Percentiles rank a stretch among this genome's conserved stretches.
These are phyloP conservation scores for Lolium multiflorum DNA, from an alignment of 176 grass and related monocot species.

Conservation along the genomic window DNA sequence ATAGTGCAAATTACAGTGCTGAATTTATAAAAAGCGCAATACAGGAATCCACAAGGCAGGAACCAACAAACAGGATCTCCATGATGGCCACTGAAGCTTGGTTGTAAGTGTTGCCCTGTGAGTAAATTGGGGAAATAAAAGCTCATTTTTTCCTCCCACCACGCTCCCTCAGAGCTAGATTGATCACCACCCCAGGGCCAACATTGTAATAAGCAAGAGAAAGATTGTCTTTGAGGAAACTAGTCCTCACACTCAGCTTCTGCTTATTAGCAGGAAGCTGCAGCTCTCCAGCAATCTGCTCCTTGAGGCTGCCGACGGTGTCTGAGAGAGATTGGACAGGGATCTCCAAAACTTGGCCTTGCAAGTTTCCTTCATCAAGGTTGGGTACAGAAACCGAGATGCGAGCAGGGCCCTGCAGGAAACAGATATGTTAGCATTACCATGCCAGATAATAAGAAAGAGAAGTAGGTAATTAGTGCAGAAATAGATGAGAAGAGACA, in stretches of 20 bases:
- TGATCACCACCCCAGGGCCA: constrained; percentile 74
- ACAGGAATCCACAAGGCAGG: constrained; percentile 1
- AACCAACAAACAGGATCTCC: constrained; percentile 1
- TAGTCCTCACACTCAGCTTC: constrained; percentile 78
- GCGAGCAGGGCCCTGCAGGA: constrained; percentile 69
- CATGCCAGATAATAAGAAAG: neutral
- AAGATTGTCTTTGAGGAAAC: constrained; percentile 95
- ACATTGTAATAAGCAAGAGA: constrained; percentile 98
- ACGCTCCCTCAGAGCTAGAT: constrained; percentile 86
- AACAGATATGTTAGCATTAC: constrained; percentile 42
- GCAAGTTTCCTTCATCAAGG: constrained; percentile 95
- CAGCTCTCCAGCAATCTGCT: constrained; percentile 95
- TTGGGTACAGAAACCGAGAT: constrained; percentile 87
- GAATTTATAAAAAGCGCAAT: constrained; percentile 25
- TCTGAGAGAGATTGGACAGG: constrained; percentile 81
- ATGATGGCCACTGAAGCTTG: constrained; percentile 38
- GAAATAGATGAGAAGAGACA: constrained; percentile 36
- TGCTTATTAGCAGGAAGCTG: constrained; percentile 98
- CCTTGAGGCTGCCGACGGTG: constrained; percentile 85
- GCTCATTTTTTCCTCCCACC: constrained; percentile 96
- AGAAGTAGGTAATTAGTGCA: neutral
- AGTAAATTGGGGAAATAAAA: constrained; percentile 28
- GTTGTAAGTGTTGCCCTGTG: constrained; percentile 37
- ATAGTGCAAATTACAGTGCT: constrained; percentile 29
- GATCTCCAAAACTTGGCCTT: constrained; percentile 89